phyloP scores from a whole-genome alignment of 73 alveolate genomes.

The Blepharisma stoltei region DNA sequence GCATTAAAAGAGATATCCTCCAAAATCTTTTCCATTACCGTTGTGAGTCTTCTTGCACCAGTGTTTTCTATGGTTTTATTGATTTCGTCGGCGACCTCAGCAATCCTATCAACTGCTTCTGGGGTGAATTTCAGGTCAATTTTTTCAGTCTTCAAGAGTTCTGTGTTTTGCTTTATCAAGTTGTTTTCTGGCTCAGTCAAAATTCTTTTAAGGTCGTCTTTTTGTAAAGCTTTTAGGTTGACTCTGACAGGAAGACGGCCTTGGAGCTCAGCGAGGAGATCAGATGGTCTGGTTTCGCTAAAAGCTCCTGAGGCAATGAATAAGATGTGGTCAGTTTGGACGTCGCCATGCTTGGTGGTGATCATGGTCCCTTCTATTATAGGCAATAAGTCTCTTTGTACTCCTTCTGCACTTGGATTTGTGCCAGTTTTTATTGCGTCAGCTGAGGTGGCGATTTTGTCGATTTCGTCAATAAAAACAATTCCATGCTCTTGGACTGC shows the following conservation, averaged over 20 bases:
- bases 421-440: slow-evolving; percentile 40
- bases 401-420: slow-evolving; percentile 79
- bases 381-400: slow-evolving; percentile 71
- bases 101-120: slow-evolving; percentile 63
- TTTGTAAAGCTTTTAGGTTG: slow-evolving; percentile 44
- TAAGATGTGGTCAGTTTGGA: slow-evolving; percentile 55
- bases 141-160: slow-evolving; percentile 59
- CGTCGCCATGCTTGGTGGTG: slow-evolving; percentile 49
- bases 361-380: slow-evolving; percentile 69
- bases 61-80: slow-evolving; percentile 51
- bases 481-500: slow-evolving; percentile 63
- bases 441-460: slow-evolving; percentile 45
- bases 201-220: slow-evolving; percentile 53
- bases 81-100: slow-evolving; percentile 42
- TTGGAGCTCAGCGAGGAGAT: slow-evolving; percentile 65
- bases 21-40: slow-evolving; percentile 55
- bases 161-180: slow-evolving; percentile 47
- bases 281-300: slow-evolving; percentile 60
- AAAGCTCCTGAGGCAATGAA: slow-evolving; percentile 76
- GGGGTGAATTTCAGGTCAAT: slow-evolving; percentile 42
- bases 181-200: slow-evolving; percentile 55
- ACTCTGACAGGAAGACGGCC: slow-evolving; percentile 76
- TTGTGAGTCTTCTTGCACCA: slow-evolving; percentile 77
- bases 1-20: slow-evolving; percentile 67
- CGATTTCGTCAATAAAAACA: slow-evolving; percentile 74